Conservation (phyloP, 345 rosid species). For the Syzygium jambos region DNA sequence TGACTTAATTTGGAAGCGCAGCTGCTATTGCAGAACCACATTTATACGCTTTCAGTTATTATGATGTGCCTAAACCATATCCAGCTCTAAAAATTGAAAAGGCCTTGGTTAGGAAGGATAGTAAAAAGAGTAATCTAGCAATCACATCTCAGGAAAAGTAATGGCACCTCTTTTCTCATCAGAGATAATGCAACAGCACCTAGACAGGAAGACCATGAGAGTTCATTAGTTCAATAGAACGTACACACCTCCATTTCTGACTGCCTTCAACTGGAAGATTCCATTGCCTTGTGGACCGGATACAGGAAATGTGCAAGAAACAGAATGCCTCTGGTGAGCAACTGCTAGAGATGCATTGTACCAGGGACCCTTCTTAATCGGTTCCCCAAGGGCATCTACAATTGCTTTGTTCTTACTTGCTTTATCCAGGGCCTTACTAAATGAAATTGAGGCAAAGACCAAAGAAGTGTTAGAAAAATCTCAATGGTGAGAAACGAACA, state of each 20-base stretch:
- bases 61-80: not conserved
- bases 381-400: conserved; percentile 82
- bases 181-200: not conserved
- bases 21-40: not conserved
- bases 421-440: conserved; percentile 89
- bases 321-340: conserved; percentile 77
- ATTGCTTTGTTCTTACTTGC: conserved; percentile 57
- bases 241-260: conserved; percentile 59
- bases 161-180: not conserved
- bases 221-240: not conserved
- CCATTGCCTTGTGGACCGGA: conserved; percentile 72
- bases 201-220: not conserved
- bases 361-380: conserved; percentile 93
- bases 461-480: not conserved
- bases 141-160: not conserved
- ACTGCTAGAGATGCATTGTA: conserved; percentile 93
- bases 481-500: not conserved
- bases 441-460: conserved; percentile 10
- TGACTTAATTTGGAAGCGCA: not conserved
- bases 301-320: conserved; percentile 92
- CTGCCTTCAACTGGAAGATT: conserved; percentile 76
- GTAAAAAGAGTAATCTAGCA: not conserved
- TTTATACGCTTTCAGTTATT: not conserved
- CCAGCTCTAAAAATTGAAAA: not conserved
- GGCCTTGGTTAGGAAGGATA: not conserved